These are phyloP conservation scores for Tuber microsphaerosporum DNA, from an alignment of 495 filamentous ascomycete genomes.

Conservation along the genomic window DNA sequence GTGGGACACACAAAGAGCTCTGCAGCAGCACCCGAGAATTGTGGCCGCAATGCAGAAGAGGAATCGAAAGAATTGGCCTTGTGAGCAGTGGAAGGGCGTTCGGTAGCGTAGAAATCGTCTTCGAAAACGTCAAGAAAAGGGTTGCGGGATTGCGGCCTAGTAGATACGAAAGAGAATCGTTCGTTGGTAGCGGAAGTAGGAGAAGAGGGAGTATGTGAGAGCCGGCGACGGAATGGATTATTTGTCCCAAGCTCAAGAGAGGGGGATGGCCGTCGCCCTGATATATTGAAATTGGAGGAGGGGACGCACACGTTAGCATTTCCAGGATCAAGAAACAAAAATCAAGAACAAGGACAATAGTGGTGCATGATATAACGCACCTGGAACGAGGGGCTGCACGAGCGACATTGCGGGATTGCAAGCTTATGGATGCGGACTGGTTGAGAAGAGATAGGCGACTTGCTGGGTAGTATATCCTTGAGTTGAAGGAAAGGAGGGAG, in stretches of 20 bases:
- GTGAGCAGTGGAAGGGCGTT: slow-evolving; percentile 42
- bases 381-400: slow-evolving; percentile 41
- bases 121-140: slow-evolving; percentile 78
- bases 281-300: slow-evolving; percentile 36
- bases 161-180: slow-evolving; percentile 51
- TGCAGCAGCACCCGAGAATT: slow-evolving; percentile 58
- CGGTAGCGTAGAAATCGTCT: slow-evolving; percentile 46
- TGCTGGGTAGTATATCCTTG: neutral
- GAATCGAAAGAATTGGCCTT: slow-evolving; percentile 55
- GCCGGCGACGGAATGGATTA: slow-evolving; percentile 93
- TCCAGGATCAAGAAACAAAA: slow-evolving; percentile 12
- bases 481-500: neutral
- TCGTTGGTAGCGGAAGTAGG: slow-evolving; percentile 47
- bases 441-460: neutral
- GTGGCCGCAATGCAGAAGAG: slow-evolving; percentile 47
- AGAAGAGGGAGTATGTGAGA: slow-evolving; percentile 52
- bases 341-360: slow-evolving; percentile 11
- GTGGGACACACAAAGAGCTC: slow-evolving; percentile 80
- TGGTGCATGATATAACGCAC: slow-evolving; percentile 36
- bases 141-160: slow-evolving; percentile 73
- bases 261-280: slow-evolving; percentile 41
- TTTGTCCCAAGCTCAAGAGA: slow-evolving; percentile 71
- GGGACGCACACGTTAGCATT: slow-evolving; percentile 29
- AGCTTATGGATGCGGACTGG: neutral
- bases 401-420: slow-evolving; percentile 37